These are phyloP conservation scores for Wickerhamiella kazuoi DNA, from an alignment of 805 yeast genomes.

Conservation along the genomic window DNA sequence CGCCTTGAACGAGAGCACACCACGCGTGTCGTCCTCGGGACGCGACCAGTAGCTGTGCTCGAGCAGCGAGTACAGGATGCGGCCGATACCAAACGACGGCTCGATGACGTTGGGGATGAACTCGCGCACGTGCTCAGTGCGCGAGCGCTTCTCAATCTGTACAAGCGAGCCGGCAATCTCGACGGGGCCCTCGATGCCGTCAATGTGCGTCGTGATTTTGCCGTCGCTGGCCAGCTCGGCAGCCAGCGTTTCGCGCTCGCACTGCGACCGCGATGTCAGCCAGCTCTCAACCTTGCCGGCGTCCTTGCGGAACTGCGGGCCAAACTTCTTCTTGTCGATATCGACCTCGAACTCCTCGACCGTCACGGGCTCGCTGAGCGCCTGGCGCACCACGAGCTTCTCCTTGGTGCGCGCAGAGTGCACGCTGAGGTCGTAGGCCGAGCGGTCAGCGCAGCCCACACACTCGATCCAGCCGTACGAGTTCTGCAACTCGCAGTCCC, in stretches of 20 bases:
- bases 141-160: slow-evolving; percentile 57
- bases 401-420: slow-evolving; percentile 91
- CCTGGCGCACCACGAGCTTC: slow-evolving; percentile 84
- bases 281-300: slow-evolving; percentile 82
- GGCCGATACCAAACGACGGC: slow-evolving; percentile 98
- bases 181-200: slow-evolving; percentile 41
- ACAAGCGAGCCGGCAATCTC: slow-evolving; percentile 62
- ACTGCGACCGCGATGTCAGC: slow-evolving; percentile 60
- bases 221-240: slow-evolving; percentile 45
- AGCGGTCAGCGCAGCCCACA: slow-evolving; percentile 99
- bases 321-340: slow-evolving; percentile 86
- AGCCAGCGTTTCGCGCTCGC: slow-evolving; percentile 63
- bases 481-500: slow-evolving; percentile 96
- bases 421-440: slow-evolving; percentile 92
- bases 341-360: slow-evolving; percentile 75
- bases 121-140: slow-evolving; percentile 83
- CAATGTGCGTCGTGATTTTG: slow-evolving; percentile 47
- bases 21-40: slow-evolving; percentile 75
- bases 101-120: slow-evolving; percentile 94
- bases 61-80: slow-evolving; percentile 79
- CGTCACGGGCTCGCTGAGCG: slow-evolving; percentile 64
- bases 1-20: slow-evolving; percentile 86
- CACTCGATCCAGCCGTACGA: slow-evolving; percentile 99
- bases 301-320: slow-evolving; percentile 94
- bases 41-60: slow-evolving; percentile 95